Conservation (phyloP, 345 rosid species). For the Melaleuca quinquenervia region DNA sequence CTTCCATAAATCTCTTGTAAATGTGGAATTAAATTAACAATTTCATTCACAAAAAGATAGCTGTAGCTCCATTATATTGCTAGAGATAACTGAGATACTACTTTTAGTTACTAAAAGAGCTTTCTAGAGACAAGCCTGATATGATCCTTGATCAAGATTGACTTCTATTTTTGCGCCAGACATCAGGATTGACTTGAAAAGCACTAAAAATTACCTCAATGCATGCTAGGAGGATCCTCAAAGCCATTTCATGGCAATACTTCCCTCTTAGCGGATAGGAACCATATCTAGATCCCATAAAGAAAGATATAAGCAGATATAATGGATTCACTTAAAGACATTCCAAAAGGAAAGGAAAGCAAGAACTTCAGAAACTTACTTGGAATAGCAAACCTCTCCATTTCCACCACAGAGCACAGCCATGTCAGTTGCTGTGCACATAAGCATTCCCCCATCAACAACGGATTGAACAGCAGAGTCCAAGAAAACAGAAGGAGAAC, state of each 20-base stretch:
- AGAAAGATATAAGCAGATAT: constrained; percentile 1
- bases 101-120: neutral
- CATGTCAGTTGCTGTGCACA: constrained; percentile 99
- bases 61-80: neutral
- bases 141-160: neutral
- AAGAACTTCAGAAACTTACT: constrained; percentile 42
- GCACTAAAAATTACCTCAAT: constrained; percentile 54
- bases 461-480: constrained; percentile 96
- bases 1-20: neutral
- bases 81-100: neutral
- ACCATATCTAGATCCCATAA: constrained; percentile 50
- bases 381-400: constrained; percentile 99
- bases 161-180: neutral
- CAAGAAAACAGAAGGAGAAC: constrained; percentile 90
- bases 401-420: constrained; percentile 98
- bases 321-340: constrained; percentile 1
- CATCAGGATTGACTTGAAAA: neutral
- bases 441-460: constrained; percentile 87
- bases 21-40: neutral
- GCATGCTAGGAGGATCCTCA: constrained; percentile 91
- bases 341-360: neutral
- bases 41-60: neutral
- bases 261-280: constrained; percentile 93
- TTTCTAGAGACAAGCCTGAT: neutral
- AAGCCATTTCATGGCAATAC: constrained; percentile 98